A percentile compares a stretch with the other conserved stretches of the same genome.
Evolutionary conservation across 257 asterid species (phyloP).

Genomic region (Nicotiana noctiflora): DNA sequence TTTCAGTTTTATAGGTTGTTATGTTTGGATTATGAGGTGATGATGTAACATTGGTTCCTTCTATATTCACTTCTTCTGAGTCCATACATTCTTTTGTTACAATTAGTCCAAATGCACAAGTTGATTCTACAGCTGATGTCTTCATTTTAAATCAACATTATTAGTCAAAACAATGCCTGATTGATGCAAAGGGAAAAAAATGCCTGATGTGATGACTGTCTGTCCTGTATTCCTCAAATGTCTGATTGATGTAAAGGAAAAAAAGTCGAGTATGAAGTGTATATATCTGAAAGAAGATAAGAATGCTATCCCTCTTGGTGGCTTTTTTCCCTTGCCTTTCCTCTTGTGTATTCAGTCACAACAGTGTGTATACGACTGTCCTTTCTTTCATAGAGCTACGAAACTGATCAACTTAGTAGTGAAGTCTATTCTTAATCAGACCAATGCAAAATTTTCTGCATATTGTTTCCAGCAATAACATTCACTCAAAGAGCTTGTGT

Average conservation of each 20-base stretch:
- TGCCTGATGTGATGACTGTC: not conserved
- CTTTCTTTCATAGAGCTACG: not conserved
- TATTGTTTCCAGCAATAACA: not conserved
- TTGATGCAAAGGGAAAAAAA: not conserved
- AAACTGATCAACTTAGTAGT: not conserved
- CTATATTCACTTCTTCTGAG: not conserved
- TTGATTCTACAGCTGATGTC: not conserved
- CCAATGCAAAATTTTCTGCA: not conserved
- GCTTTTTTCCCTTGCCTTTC: not conserved
- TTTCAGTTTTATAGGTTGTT: not conserved
- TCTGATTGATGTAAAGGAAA: constrained; percentile 3
- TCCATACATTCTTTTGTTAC: not conserved
- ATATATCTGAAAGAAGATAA: not conserved
- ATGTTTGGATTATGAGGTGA: not conserved
- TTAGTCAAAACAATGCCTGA: not conserved
- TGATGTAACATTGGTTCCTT: not conserved
- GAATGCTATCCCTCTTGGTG: not conserved
- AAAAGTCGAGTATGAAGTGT: not conserved
- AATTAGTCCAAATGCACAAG: not conserved
- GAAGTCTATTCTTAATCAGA: not conserved
- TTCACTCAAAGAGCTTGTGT: not conserved
- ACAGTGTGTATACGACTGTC: not conserved
- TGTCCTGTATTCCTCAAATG: not conserved
- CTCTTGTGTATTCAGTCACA: not conserved
- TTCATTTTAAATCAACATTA: not conserved